Conservation (phyloP, 169 alveolate genomes). For the Perkinsus marinus region DNA sequence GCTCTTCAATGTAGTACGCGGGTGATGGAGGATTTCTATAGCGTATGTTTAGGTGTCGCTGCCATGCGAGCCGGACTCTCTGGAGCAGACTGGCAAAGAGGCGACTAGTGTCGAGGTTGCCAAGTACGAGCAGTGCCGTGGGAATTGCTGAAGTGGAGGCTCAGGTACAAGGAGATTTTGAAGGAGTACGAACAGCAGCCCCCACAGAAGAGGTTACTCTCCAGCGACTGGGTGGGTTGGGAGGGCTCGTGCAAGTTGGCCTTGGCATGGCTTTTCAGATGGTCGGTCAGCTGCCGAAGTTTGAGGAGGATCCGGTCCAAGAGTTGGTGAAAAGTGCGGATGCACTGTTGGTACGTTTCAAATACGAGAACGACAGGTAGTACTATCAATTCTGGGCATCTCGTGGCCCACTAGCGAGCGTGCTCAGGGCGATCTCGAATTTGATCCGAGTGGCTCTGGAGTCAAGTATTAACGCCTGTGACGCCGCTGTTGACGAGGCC, state of each 20-base stretch:
- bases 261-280: not conserved
- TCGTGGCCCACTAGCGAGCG: not conserved
- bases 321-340: not conserved
- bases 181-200: not conserved
- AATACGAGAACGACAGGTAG: not conserved
- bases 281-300: not conserved
- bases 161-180: not conserved
- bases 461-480: not conserved
- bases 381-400: not conserved
- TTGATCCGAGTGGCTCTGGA: not conserved
- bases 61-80: not conserved
- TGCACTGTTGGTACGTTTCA: not conserved
- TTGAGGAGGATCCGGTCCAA: not conserved
- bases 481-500: not conserved
- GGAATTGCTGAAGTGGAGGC: not conserved
- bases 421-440: not conserved
- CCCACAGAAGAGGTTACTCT: not conserved
- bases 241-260: not conserved
- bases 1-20: not conserved
- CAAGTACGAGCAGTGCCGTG: not conserved
- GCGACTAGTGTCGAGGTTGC: not conserved
- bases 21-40: no score
- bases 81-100: not conserved
- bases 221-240: not conserved
- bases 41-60: not conserved